Evolutionary conservation across 169 alveolate species (phyloP).

Genomic region (Eimeria maxima): DNA sequence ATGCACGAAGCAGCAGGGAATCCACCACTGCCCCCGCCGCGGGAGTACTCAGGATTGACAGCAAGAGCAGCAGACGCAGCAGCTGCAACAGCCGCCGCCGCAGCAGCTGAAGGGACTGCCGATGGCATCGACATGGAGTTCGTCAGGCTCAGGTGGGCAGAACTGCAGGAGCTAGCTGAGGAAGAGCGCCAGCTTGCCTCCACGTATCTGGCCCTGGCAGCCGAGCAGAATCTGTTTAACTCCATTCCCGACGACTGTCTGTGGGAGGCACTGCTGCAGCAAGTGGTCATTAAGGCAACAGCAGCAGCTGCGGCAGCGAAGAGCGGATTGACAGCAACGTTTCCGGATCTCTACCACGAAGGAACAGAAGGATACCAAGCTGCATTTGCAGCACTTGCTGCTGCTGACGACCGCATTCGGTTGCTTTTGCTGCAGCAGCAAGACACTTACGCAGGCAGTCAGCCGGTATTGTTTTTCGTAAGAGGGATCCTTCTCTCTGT

Average conservation of each 20-base stretch:
- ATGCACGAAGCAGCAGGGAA: neutral
- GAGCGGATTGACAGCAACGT: conserved; percentile 26
- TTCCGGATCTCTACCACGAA: conserved; percentile 14
- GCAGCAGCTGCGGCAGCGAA: conserved; percentile 57
- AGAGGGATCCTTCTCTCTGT: conserved; percentile 28
- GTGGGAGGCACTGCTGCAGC: conserved; percentile 71
- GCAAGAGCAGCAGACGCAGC: conserved; percentile 60
- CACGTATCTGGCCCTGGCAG: conserved; percentile 28
- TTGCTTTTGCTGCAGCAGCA: conserved; percentile 71
- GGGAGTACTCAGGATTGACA: conserved; percentile 16
- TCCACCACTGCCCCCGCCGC: conserved; percentile 20
- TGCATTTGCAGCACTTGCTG: conserved; percentile 46
- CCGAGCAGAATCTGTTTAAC: conserved; percentile 25
- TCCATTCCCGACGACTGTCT: conserved; percentile 45
- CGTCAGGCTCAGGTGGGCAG: conserved; percentile 12
- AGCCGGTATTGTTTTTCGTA: conserved; percentile 50
- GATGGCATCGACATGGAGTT: conserved; percentile 48
- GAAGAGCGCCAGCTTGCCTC: conserved; percentile 56
- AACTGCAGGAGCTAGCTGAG: conserved; percentile 59
- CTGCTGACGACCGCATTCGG: conserved; percentile 63
- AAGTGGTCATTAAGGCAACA: conserved; percentile 35
- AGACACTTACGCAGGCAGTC: conserved; percentile 69
- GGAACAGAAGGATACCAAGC: conserved; percentile 47
- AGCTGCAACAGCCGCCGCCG: conserved; percentile 59
- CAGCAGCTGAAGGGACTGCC: conserved; percentile 62